A percentile compares a stretch with the other conserved stretches of the same genome.
These are phyloP conservation scores for Aaosphaeria pasadenensis DNA, from an alignment of 2,329 filamentous ascomycete species.

Conservation along the genomic window DNA sequence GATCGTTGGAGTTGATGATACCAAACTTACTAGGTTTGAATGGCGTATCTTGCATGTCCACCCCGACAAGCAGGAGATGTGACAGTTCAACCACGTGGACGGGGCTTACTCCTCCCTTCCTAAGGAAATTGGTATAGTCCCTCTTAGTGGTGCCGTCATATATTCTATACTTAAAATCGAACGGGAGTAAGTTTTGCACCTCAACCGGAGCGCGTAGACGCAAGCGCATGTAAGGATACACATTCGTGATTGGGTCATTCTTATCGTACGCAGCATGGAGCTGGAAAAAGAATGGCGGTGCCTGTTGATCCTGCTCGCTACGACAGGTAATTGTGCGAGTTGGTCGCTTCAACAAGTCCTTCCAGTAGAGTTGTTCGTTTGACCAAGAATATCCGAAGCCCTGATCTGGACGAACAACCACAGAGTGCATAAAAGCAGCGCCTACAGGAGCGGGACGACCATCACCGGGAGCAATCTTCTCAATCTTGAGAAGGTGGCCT, in stretches of 20 bases:
- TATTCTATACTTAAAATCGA: slow-evolving; percentile 98
- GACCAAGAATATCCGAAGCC: slow-evolving; percentile 98
- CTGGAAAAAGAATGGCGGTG: slow-evolving; percentile 92
- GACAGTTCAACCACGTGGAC: slow-evolving; percentile 96
- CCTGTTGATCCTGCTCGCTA: slow-evolving; percentile 74
- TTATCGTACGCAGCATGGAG: slow-evolving; percentile 83
- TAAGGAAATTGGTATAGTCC: slow-evolving; percentile 97
- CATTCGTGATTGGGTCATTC: slow-evolving; percentile 75
- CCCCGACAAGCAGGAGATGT: slow-evolving; percentile 84
- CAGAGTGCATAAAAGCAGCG: slow-evolving; percentile 82
- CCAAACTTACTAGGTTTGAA: slow-evolving; percentile 96
- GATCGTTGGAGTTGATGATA: slow-evolving; percentile 87
- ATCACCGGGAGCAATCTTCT: slow-evolving; percentile 93
- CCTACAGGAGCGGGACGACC: slow-evolving; percentile 87
- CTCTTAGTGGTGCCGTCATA: slow-evolving; percentile 99
- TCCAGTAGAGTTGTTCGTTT: slow-evolving; percentile 86
- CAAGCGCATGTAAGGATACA: slow-evolving; percentile 93
- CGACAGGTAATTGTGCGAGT: slow-evolving; percentile 86
- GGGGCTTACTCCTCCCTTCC: slow-evolving; percentile 94
- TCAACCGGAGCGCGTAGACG: slow-evolving; percentile 90
- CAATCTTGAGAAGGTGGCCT: slow-evolving; percentile 90
- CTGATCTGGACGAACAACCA: slow-evolving; percentile 86
- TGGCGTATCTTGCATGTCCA: slow-evolving; percentile 94
- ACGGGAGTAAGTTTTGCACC: slow-evolving; percentile 89
- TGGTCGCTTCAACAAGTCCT: slow-evolving; percentile 78